Evolutionary conservation across 805 yeast species (phyloP).

Genomic region (Candida dendrica): DNA sequence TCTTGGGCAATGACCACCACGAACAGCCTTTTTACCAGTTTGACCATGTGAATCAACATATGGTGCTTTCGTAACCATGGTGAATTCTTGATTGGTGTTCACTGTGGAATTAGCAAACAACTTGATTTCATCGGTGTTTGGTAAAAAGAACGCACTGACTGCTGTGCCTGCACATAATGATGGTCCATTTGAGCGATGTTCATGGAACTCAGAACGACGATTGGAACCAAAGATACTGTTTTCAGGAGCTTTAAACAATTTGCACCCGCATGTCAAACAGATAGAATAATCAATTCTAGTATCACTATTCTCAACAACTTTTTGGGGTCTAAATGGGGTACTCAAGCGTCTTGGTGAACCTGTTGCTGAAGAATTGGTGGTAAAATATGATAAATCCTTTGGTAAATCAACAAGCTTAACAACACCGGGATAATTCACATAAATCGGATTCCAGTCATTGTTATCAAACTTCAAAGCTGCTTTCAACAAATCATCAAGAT

Average conservation of each 20-base stretch:
- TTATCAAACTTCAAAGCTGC: not conserved
- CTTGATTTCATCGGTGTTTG: conserved; percentile 26
- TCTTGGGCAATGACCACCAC: conserved; percentile 48
- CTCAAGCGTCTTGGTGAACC: conserved; percentile 1
- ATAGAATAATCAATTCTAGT: conserved; percentile 35
- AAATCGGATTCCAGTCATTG: not conserved
- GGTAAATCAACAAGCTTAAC: conserved; percentile 49
- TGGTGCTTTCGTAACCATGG: conserved; percentile 49
- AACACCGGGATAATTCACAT: conserved; percentile 45
- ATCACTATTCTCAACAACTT: conserved; percentile 3
- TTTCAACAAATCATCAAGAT: not conserved
- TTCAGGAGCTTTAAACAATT: conserved; percentile 23
- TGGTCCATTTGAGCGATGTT: conserved; percentile 17
- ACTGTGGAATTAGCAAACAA: conserved; percentile 9
- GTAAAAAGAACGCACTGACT: conserved; percentile 28
- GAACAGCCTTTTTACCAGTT: conserved; percentile 46
- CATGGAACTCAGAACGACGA: conserved; percentile 22
- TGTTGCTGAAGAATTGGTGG: conserved; percentile 20
- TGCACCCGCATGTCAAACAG: conserved; percentile 39
- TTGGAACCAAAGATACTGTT: not conserved
- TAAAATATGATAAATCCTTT: conserved; percentile 30
- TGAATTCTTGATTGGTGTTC: conserved; percentile 20
- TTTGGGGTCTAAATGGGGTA: conserved; percentile 9
- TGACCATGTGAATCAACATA: conserved; percentile 74
- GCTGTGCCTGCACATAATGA: conserved; percentile 15